Evolutionary conservation across 768 basidiomycete species (phyloP).

Genomic region (Phanerochaete carnosa): DNA sequence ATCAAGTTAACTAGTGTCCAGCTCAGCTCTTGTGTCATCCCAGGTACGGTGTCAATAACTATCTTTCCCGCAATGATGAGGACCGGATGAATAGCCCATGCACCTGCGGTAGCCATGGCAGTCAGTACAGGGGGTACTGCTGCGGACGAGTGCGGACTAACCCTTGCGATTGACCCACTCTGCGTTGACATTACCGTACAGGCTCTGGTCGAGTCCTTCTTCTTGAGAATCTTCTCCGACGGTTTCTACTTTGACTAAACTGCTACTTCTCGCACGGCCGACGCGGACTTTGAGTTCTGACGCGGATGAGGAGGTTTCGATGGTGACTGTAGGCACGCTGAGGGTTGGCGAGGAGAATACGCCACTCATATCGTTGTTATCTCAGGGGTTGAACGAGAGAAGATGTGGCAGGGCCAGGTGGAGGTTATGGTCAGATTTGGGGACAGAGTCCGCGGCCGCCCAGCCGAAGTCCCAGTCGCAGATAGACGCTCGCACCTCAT

Average conservation of each 20-base stretch:
- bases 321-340: constrained; percentile 48
- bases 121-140: background rate
- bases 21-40: constrained; percentile 89
- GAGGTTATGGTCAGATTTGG: constrained; percentile 4
- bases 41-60: constrained; percentile 89
- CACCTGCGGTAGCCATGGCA: constrained; percentile 52
- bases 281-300: constrained; percentile 19
- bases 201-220: constrained; percentile 74
- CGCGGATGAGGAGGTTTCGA: constrained; percentile 25
- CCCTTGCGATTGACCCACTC: constrained; percentile 96
- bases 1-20: constrained; percentile 93
- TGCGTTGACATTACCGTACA: constrained; percentile 83
- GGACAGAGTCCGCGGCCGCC: background rate
- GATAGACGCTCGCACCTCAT: constrained; percentile 2
- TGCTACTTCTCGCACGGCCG: constrained; percentile 43
- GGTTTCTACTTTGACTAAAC: constrained; percentile 83
- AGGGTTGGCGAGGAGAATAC: constrained; percentile 15
- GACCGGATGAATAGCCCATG: constrained; percentile 96
- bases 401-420: constrained; percentile 2
- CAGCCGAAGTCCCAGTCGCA: background rate
- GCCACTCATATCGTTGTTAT: constrained; percentile 13
- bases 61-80: constrained; percentile 90
- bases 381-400: background rate
- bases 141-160: constrained; percentile 26
- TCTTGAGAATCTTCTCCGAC: constrained; percentile 70